Percentiles rank a stretch among this genome's conserved stretches.
These are phyloP conservation scores for Solanum acaule DNA, from an alignment of 257 asterid genomes.

Conservation along the genomic window DNA sequence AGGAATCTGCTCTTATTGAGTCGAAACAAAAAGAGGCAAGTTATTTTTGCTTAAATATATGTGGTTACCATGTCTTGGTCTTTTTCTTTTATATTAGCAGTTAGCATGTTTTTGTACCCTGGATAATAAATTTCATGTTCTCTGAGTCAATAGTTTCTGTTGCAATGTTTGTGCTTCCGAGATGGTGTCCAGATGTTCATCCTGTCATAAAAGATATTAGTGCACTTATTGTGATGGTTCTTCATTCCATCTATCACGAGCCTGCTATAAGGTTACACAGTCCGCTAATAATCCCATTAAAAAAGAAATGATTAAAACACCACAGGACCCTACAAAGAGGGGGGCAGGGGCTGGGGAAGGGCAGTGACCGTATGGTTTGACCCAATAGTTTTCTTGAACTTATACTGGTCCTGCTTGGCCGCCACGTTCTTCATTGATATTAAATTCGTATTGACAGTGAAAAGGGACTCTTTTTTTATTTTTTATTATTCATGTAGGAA, in stretches of 20 bases:
- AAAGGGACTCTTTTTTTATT: not conserved
- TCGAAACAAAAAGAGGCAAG: conserved; percentile 73
- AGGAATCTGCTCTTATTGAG: conserved; percentile 57
- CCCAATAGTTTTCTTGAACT: not conserved
- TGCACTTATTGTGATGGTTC: not conserved
- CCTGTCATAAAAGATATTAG: not conserved
- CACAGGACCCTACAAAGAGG: not conserved
- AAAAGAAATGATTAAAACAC: not conserved
- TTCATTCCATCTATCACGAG: not conserved
- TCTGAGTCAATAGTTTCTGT: not conserved
- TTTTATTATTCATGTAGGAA: conserved; percentile 36
- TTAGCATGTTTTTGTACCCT: not conserved
- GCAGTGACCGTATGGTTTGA: not conserved
- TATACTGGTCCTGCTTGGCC: not conserved
- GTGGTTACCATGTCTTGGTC: not conserved
- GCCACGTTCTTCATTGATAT: not conserved
- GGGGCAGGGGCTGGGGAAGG: not conserved
- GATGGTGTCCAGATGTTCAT: not conserved
- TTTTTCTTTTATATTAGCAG: not conserved
- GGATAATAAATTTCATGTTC: not conserved
- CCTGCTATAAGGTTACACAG: not conserved
- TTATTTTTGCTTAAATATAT: conserved; percentile 1
- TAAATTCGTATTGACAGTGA: not conserved
- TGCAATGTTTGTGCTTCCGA: not conserved
- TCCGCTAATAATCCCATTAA: not conserved